These are phyloP conservation scores for Vanrija sp. DNA, from an alignment of 1,284 basidiomycete genomes.

Conservation along the genomic window DNA sequence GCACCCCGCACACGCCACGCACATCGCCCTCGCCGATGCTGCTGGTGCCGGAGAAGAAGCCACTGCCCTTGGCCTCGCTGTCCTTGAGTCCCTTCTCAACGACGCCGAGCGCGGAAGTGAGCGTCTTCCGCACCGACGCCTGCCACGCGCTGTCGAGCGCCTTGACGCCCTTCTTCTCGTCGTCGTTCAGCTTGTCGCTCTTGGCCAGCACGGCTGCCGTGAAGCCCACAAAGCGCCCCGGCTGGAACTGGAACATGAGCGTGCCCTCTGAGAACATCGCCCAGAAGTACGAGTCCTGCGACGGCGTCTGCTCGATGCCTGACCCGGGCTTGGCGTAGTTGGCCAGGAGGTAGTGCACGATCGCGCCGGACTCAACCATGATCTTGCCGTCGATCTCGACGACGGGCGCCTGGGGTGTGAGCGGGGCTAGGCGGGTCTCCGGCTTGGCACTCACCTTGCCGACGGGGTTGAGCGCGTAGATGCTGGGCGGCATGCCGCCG, in stretches of 20 bases:
- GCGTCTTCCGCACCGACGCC: not conserved
- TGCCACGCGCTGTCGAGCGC: slow-evolving; percentile 4
- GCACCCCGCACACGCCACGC: slow-evolving; percentile 3
- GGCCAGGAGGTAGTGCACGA: slow-evolving; percentile 25
- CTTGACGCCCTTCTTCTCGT: slow-evolving; percentile 24
- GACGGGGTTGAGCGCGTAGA: slow-evolving; percentile 25
- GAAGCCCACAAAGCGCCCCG: not conserved
- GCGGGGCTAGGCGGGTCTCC: not conserved
- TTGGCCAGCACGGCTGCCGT: not conserved
- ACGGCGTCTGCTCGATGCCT: slow-evolving; percentile 16
- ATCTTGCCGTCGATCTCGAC: slow-evolving; percentile 26
- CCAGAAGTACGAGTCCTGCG: slow-evolving; percentile 28
- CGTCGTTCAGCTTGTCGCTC: slow-evolving; percentile 15
- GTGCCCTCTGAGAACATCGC: slow-evolving; percentile 31
- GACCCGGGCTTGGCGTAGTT: not conserved
- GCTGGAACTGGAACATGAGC: slow-evolving; percentile 31
- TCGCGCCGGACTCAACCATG: slow-evolving; percentile 30
- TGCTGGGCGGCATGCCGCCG: slow-evolving; percentile 19
- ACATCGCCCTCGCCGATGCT: slow-evolving; percentile 36
- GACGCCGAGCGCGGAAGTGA: slow-evolving; percentile 21
- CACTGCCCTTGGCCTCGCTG: not conserved
- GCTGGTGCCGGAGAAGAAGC: slow-evolving; percentile 33
- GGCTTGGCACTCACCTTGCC: slow-evolving; percentile 21
- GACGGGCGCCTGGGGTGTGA: slow-evolving; percentile 22
- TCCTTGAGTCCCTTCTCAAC: slow-evolving; percentile 27